These are phyloP conservation scores for Prunus armeniaca DNA, from an alignment of 306 rosid species.

Conservation along the genomic window DNA sequence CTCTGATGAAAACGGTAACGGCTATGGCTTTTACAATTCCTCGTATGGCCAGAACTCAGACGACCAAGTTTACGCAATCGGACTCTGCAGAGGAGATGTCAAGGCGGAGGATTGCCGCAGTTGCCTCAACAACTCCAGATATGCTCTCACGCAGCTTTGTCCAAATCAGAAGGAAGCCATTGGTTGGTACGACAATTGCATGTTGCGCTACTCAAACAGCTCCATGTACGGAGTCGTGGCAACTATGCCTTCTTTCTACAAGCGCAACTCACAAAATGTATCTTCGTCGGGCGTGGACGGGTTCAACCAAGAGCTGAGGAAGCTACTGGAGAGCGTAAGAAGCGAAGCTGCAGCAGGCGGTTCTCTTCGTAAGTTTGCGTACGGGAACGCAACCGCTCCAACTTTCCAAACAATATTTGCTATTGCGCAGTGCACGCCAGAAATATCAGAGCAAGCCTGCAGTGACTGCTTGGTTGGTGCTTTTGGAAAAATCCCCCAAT, in stretches of 20 bases:
- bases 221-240: background rate
- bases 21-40: background rate
- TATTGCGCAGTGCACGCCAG: constrained; percentile 27
- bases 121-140: background rate
- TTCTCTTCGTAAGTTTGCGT: constrained; percentile 13
- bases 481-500: background rate
- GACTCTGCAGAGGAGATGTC: background rate
- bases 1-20: background rate
- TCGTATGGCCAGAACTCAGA: background rate
- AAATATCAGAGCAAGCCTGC: constrained; percentile 21
- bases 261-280: rapidly evolving
- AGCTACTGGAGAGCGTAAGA: background rate
- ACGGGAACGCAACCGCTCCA: background rate
- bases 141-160: background rate
- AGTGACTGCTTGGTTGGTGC: background rate
- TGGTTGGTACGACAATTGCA: background rate
- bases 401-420: constrained; percentile 5
- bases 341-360: background rate
- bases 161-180: background rate
- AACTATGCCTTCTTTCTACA: background rate
- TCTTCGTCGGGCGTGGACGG: background rate
- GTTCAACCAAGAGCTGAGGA: background rate
- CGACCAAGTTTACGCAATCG: background rate
- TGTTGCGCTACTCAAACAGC: background rate
- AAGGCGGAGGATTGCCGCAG: background rate